phyloP scores from a whole-genome alignment of 108 stramenopile genomes.

The Nitzschia sp. region DNA sequence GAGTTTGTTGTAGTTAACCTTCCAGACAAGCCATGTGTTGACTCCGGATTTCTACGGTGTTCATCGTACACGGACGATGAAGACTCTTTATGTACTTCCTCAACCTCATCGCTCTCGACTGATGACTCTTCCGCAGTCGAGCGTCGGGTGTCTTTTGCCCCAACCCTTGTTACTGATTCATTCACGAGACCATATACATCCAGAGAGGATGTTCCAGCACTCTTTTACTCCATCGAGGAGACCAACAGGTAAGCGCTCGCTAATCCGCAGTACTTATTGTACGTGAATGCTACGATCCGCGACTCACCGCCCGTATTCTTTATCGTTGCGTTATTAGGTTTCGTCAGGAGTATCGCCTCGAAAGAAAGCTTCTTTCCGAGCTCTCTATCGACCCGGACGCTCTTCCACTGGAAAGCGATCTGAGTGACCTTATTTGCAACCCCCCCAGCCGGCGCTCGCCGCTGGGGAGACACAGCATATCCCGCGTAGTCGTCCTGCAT shows the following conservation, averaged over 20 bases:
- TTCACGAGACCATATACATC: slow-evolving; percentile 66
- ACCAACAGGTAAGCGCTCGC: slow-evolving; percentile 60
- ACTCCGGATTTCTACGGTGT: slow-evolving; percentile 6
- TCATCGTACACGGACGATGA: slow-evolving; percentile 27
- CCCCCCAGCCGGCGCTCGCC: slow-evolving; percentile 8
- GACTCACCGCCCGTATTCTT: slow-evolving; percentile 5
- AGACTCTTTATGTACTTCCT: slow-evolving; percentile 52
- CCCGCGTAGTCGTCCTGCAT: slow-evolving; percentile 79
- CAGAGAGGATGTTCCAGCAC: slow-evolving; percentile 37
- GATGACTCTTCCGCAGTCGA: slow-evolving; percentile 33
- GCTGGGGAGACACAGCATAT: slow-evolving; percentile 64
- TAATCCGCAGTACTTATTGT: slow-evolving; percentile 25
- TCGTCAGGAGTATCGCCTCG: slow-evolving; percentile 82
- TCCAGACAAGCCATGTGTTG: slow-evolving; percentile 20
- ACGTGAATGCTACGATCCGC: slow-evolving; percentile 9
- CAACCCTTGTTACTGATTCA: slow-evolving; percentile 68
- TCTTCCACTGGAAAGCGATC: slow-evolving; percentile 27
- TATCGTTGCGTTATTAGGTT: slow-evolving; percentile 41
- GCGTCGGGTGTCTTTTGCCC: slow-evolving; percentile 69
- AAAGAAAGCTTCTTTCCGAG: slow-evolving; percentile 58
- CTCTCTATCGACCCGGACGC: slow-evolving; percentile 46
- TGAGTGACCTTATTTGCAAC: slow-evolving; percentile 34
- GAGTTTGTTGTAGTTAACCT: slow-evolving; percentile 35
- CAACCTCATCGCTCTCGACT: slow-evolving; percentile 50
- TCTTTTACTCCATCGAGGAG: slow-evolving; percentile 73